Percentiles rank a stretch among this genome's conserved stretches.
These are phyloP conservation scores for Pichia norvegensis DNA, from an alignment of 1,139 yeast genomes.

Conservation along the genomic window DNA sequence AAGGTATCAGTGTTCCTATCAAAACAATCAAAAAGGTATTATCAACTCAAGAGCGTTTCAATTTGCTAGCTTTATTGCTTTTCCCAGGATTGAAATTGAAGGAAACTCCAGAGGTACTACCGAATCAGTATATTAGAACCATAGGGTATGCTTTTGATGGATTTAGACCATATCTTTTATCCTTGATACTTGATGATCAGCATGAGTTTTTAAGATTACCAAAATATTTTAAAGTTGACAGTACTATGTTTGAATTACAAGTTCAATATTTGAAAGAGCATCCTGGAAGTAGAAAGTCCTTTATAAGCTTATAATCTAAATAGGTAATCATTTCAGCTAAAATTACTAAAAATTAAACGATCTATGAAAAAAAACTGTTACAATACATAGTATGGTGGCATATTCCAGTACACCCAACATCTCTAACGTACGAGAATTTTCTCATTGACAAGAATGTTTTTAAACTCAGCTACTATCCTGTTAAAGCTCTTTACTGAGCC, in stretches of 20 bases:
- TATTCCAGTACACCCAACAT: not conserved
- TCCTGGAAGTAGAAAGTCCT: not conserved
- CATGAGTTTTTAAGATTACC: constrained; percentile 19
- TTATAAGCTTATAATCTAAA: not conserved
- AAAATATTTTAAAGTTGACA: constrained; percentile 18
- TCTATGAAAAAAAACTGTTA: constrained; percentile 1
- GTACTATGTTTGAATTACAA: constrained; percentile 21
- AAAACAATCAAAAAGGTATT: constrained; percentile 12
- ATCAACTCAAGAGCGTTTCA: constrained; percentile 15
- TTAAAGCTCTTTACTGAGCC: constrained; percentile 66
- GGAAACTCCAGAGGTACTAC: constrained; percentile 3
- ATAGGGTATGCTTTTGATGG: constrained; percentile 16
- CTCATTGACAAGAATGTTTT: constrained; percentile 38
- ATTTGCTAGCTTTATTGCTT: constrained; percentile 12
- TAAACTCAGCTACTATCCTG: constrained; percentile 45
- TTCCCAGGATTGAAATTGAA: constrained; percentile 15
- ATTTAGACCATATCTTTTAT: constrained; percentile 19
- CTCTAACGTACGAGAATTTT: constrained; percentile 23
- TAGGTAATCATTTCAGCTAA: not conserved
- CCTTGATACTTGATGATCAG: constrained; percentile 15
- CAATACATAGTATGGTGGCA: not conserved
- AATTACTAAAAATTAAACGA: not conserved
- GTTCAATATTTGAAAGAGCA: constrained; percentile 8
- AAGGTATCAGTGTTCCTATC: constrained; percentile 14
- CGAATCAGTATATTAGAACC: constrained; percentile 1